A percentile compares a stretch with the other conserved stretches of the same genome.
phyloP scores from a whole-genome alignment of 176 grass and related monocot species.

The Cymbopogon citratus region DNA sequence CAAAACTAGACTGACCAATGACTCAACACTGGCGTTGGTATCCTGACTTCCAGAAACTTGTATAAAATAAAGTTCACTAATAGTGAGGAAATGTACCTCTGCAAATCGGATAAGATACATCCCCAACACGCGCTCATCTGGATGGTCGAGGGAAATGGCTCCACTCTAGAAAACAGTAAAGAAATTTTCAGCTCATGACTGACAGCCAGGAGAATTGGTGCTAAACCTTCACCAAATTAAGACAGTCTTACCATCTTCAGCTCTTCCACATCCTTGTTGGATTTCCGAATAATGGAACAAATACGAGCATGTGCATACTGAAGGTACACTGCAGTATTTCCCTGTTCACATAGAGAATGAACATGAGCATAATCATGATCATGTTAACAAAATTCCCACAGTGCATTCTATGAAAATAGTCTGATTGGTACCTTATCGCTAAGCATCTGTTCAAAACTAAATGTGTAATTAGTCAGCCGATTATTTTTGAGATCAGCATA shows the following conservation, averaged over 20 bases:
- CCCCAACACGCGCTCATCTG: conserved; percentile 77
- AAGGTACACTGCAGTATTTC: conserved; percentile 90
- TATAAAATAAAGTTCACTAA: not conserved
- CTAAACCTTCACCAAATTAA: not conserved
- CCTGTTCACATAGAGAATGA: conserved; percentile 35
- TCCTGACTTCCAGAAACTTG: not conserved
- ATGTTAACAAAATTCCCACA: not conserved
- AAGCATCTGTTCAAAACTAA: conserved; percentile 97
- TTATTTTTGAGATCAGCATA: conserved; percentile 99
- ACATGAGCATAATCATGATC: not conserved
- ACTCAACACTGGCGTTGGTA: too few relatives aligned
- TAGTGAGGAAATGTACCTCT: conserved; percentile 42
- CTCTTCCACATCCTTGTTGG: conserved; percentile 68
- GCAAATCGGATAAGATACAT: conserved; percentile 82
- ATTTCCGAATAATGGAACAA: conserved; percentile 84
- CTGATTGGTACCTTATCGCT: conserved; percentile 68
- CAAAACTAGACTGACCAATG: not conserved
- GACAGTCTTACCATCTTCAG: conserved; percentile 71
- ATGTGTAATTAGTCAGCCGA: conserved; percentile 87
- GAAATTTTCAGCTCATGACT: not conserved
- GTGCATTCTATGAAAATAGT: conserved; percentile 15
- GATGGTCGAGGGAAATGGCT: conserved; percentile 56
- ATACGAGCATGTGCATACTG: conserved; percentile 92
- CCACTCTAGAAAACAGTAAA: conserved; percentile 41
- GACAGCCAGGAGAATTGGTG: not conserved